Percentiles rank a stretch among this genome's conserved stretches.
Evolutionary conservation across 257 asterid genomes (phyloP).

Genomic region (Jacaranda copaia): DNA sequence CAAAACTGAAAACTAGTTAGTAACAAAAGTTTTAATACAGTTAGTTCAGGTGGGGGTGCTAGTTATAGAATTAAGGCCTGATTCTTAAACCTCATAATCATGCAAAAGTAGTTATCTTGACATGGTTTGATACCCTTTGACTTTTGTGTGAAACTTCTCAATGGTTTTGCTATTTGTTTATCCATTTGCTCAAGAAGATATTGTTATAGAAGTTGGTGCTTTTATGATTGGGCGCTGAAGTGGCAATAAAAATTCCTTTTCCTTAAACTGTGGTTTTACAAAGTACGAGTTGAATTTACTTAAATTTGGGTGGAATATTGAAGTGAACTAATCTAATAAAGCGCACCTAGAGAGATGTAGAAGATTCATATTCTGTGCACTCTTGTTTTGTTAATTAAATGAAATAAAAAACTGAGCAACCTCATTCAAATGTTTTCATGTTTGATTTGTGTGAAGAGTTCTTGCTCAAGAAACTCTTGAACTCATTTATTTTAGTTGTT

Average conservation of each 20-base stretch:
- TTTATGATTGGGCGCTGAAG: not conserved
- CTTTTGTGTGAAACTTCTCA: not conserved
- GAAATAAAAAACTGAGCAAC: not conserved
- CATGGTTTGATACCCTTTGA: not conserved
- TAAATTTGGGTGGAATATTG: not conserved
- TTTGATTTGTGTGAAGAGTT: not conserved
- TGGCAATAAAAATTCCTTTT: not conserved
- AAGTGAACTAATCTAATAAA: not conserved
- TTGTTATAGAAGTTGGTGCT: not conserved
- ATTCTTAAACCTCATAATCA: not conserved
- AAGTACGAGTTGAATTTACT: not conserved
- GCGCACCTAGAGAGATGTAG: not conserved
- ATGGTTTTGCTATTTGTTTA: not conserved
- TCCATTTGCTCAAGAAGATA: not conserved
- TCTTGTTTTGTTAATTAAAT: not conserved
- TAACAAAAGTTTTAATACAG: too few species aligned
- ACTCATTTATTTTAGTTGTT: constrained; percentile 11
- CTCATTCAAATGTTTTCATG: not conserved
- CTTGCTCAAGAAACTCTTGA: not conserved
- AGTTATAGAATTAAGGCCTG: not conserved
- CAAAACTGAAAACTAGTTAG: too few species aligned
- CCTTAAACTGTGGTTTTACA: not conserved
- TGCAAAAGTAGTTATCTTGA: not conserved
- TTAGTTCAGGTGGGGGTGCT: too few species aligned
- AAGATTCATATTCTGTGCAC: not conserved